Evolutionary conservation across 345 rosid genomes (phyloP).

Genomic region (Lepidium aucheri): DNA sequence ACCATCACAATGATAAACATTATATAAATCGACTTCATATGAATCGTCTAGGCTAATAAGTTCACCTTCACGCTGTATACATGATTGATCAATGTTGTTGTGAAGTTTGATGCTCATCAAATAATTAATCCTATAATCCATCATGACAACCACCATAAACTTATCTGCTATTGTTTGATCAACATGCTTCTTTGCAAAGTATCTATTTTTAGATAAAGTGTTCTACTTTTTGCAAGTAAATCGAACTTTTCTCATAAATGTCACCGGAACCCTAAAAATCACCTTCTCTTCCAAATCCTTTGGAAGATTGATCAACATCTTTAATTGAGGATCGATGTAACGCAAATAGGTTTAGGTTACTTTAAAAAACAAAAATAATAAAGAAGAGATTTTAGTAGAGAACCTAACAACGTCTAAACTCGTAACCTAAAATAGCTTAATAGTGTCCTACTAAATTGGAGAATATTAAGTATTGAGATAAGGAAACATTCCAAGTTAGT

Average conservation of each 20-base stretch:
- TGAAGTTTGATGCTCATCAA: neutral
- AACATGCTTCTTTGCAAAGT: neutral
- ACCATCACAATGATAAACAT: too few species aligned
- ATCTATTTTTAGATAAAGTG: neutral
- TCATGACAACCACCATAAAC: neutral
- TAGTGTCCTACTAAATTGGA: too few species aligned
- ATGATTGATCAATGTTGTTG: neutral
- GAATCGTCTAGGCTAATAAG: neutral
- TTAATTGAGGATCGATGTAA: too few species aligned
- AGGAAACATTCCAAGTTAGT: too few species aligned
- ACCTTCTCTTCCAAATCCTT: neutral
- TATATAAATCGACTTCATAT: too few species aligned
- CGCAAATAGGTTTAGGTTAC: too few species aligned
- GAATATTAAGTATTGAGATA: too few species aligned
- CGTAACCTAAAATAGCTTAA: too few species aligned
- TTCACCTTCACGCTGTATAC: neutral
- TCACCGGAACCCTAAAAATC: neutral
- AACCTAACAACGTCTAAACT: too few species aligned
- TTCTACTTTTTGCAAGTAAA: neutral
- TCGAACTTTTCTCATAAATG: neutral
- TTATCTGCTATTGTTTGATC: neutral
- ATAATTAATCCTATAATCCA: neutral
- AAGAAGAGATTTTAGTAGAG: too few species aligned
- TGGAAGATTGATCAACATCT: neutral
- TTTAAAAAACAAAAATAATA: too few species aligned